These are phyloP conservation scores for Colletotrichum shisoi DNA, from an alignment of 2,329 filamentous ascomycete species.

Conservation along the genomic window DNA sequence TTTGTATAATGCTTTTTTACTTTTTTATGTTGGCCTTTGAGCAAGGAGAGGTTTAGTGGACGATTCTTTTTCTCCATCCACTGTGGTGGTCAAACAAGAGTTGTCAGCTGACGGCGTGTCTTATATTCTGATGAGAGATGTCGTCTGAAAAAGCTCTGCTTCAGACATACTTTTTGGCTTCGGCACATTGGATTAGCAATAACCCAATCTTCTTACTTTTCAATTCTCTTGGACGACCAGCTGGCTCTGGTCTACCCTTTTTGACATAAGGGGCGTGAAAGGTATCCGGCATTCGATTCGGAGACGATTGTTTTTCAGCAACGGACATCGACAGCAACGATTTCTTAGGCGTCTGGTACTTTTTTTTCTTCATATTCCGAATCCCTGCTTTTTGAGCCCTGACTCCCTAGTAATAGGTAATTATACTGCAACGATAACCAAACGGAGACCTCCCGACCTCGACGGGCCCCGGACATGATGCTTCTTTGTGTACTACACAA, in stretches of 20 bases:
- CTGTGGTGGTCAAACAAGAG: neutral
- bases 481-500: conserved; percentile 21
- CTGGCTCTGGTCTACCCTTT: conserved; percentile 9
- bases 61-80: conserved; percentile 1
- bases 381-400: conserved; percentile 27
- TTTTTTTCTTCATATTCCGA: conserved; percentile 19
- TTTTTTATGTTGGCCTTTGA: conserved; percentile 5
- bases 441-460: conserved; percentile 3
- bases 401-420: conserved; percentile 39
- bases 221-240: conserved; percentile 4
- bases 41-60: neutral
- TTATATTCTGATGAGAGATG: conserved; percentile 24
- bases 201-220: conserved; percentile 26
- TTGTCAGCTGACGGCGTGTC: conserved; percentile 1
- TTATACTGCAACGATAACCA: conserved; percentile 34
- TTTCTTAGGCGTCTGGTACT: conserved; percentile 1
- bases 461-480: conserved; percentile 19
- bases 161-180: conserved; percentile 24
- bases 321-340: neutral
- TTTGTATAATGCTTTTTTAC: conserved; percentile 31
- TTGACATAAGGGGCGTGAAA: conserved; percentile 14
- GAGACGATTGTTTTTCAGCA: neutral
- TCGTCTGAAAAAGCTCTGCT: conserved; percentile 29
- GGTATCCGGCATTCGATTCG: neutral
- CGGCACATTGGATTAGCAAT: conserved; percentile 33